These are phyloP conservation scores for Desmodesmus armatus DNA, from an alignment of 139 green algal species.

Conservation along the genomic window DNA sequence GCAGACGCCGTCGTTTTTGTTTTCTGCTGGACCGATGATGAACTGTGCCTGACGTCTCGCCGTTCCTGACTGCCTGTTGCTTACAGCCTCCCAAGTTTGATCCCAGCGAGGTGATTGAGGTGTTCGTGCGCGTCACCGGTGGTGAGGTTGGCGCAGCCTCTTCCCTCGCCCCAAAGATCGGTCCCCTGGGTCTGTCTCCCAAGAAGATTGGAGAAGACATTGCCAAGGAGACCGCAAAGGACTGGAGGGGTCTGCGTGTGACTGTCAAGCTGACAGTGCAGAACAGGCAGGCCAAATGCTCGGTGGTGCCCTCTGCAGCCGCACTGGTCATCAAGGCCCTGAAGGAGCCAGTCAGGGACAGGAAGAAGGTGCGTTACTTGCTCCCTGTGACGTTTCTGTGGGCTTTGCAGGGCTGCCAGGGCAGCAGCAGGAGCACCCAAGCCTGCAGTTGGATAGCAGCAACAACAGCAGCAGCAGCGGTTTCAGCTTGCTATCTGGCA, in stretches of 20 bases:
- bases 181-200: constrained; percentile 98
- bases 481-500: neutral
- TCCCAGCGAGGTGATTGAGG: constrained; percentile 88
- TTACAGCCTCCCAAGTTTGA: constrained; percentile 95
- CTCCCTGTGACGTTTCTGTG: neutral
- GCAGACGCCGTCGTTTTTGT: too few relatives aligned
- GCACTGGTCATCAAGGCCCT: constrained; percentile 99
- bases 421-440: neutral
- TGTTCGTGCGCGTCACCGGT: constrained; percentile 98
- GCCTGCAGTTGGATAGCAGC: neutral
- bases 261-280: constrained; percentile 99
- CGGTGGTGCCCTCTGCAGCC: constrained; percentile 95
- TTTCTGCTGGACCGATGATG: too few relatives aligned
- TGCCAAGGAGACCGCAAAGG: constrained; percentile 99
- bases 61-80: neutral
- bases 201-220: constrained; percentile 99
- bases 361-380: constrained; percentile 91
- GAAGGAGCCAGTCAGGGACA: constrained; percentile 94
- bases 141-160: constrained; percentile 98
- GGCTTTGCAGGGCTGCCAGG: neutral
- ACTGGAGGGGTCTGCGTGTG: constrained; percentile 99
- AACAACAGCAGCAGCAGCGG: constrained; percentile 1
- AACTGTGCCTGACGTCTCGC: too few relatives aligned
- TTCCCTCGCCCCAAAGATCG: constrained; percentile 99
- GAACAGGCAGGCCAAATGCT: constrained; percentile 98